Evolutionary conservation across 768 basidiomycete species (phyloP).

Genomic region (Russula sp.): DNA sequence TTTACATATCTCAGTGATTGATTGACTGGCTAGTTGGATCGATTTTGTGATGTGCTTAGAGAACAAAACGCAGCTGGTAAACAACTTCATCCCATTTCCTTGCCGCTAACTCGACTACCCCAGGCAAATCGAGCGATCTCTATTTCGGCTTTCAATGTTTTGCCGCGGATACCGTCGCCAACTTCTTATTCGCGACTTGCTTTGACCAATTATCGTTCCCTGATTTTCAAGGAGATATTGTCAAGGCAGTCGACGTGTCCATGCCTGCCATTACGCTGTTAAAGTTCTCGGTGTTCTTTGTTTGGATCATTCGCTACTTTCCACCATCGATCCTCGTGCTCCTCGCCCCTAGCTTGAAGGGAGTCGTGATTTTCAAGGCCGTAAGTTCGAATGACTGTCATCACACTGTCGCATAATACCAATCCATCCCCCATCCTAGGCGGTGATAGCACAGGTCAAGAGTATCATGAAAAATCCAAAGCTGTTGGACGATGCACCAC

Average conservation of each 20-base stretch:
- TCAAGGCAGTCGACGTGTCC: constrained; percentile 37
- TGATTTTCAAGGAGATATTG: constrained; percentile 39
- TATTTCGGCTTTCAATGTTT: constrained; percentile 44
- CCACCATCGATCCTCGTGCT: constrained; percentile 5
- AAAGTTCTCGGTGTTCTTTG: constrained; percentile 9
- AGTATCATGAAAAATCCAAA: constrained; percentile 6
- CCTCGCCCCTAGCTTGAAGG: constrained; percentile 8
- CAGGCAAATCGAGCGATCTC: constrained; percentile 37
- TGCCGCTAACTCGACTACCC: neutral
- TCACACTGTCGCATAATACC: too few species aligned
- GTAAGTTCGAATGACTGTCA: neutral
- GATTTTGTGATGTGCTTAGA: constrained; percentile 31
- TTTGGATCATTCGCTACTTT: constrained; percentile 11
- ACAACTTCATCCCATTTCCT: neutral
- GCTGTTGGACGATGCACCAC: constrained; percentile 15
- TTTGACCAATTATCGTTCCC: constrained; percentile 37
- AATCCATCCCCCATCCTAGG: constrained; percentile 1
- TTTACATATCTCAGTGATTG: neutral
- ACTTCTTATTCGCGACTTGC: constrained; percentile 42
- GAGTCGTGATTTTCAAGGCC: neutral
- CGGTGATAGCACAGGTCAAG: constrained; percentile 6
- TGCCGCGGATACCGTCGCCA: constrained; percentile 45
- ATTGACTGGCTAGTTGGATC: constrained; percentile 36
- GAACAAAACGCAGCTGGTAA: constrained; percentile 17
- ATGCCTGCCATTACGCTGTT: constrained; percentile 32